Evolutionary conservation across 371 early-diverging fungal species (phyloP).

Genomic region (Mortierella sp.): DNA sequence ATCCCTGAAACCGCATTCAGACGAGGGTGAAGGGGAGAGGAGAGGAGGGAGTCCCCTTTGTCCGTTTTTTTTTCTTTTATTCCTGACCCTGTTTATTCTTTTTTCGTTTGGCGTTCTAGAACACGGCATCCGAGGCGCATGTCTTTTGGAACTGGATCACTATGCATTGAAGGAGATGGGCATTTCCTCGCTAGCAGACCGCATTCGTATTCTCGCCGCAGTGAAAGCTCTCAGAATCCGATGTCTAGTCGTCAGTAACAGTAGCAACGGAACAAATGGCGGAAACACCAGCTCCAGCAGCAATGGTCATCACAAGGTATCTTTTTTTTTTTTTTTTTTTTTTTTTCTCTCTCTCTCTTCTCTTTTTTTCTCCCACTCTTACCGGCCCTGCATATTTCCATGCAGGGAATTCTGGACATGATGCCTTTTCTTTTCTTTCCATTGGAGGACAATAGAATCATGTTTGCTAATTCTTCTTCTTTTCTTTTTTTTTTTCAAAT

Average conservation of each 20-base stretch:
- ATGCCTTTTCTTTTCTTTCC: background rate
- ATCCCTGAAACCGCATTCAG: background rate
- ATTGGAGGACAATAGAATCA: background rate
- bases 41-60: background rate
- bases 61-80: background rate
- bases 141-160: slow-evolving; percentile 86
- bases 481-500: background rate
- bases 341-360: too few relatives aligned
- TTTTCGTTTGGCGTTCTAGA: slow-evolving; percentile 21
- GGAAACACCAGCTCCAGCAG: background rate
- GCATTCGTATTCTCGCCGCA: slow-evolving; percentile 79
- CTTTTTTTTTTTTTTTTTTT: background rate
- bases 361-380: too few relatives aligned
- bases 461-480: background rate
- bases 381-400: too few relatives aligned
- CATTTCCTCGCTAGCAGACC: slow-evolving; percentile 85
- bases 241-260: slow-evolving; percentile 56
- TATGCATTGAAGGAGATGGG: slow-evolving; percentile 84
- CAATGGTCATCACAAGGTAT: slow-evolving; percentile 31
- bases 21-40: too few relatives aligned
- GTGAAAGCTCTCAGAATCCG: slow-evolving; percentile 76
- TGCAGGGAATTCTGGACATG: background rate
- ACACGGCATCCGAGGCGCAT: slow-evolving; percentile 76
- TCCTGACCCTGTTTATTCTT: slow-evolving; percentile 12
- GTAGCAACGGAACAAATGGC: background rate